These are phyloP conservation scores for Atkinsonella texensis DNA, from an alignment of 2,329 filamentous ascomycete species.

Conservation along the genomic window DNA sequence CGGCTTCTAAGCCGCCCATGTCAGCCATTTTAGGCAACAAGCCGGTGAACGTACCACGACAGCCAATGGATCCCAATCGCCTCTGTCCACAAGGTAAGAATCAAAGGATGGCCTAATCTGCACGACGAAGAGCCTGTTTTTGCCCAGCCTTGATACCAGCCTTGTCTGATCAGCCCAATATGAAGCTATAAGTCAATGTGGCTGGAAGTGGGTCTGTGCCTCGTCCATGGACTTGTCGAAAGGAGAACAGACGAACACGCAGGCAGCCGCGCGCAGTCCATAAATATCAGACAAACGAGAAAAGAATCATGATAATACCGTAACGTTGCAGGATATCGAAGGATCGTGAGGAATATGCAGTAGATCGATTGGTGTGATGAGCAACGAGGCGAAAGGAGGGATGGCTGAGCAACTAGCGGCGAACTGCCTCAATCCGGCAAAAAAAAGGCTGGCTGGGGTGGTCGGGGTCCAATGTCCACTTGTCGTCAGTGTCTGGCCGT, in stretches of 20 bases:
- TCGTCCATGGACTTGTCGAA: neutral
- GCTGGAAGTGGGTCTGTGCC: conserved; percentile 5
- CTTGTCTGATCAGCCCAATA: neutral
- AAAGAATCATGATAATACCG: neutral
- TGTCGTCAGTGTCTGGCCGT: neutral
- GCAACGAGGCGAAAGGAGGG: neutral
- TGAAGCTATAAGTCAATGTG: conserved; percentile 5
- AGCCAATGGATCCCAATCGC: neutral
- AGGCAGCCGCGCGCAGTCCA: neutral
- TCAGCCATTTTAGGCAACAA: conserved; percentile 19
- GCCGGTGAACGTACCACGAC: neutral
- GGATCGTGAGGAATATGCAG: neutral
- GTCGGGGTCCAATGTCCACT: neutral
- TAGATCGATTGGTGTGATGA: neutral
- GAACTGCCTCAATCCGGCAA: neutral
- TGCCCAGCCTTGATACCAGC: neutral
- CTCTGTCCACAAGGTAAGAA: neutral
- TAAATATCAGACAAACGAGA: neutral
- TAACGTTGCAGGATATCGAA: neutral
- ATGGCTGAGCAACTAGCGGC: neutral
- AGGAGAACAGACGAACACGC: neutral
- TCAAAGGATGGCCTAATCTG: neutral
- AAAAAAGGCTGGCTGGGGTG: neutral
- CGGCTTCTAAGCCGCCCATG: conserved; percentile 16
- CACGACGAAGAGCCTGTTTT: neutral